Conservation (phyloP, 2,329 filamentous ascomycete genomes). For the Periconia digitata region DNA sequence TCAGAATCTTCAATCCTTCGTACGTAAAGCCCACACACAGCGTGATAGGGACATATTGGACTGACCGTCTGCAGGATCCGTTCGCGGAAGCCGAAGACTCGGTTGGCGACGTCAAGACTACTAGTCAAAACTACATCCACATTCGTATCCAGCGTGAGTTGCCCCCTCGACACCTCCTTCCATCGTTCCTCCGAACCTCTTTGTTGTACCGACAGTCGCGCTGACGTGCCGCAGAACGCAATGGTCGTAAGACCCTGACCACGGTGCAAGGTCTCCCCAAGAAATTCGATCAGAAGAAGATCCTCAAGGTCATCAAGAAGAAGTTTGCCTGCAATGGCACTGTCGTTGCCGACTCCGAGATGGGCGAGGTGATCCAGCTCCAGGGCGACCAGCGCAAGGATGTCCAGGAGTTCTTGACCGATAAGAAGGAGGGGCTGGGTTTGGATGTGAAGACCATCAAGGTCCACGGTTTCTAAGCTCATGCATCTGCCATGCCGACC, state of each 20-base stretch:
- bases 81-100: slow-evolving; percentile 99
- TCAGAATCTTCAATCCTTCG: slow-evolving; percentile 49
- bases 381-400: slow-evolving; percentile 99
- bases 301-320: slow-evolving; percentile 99
- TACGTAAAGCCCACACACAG: not conserved
- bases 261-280: slow-evolving; percentile 98
- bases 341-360: slow-evolving; percentile 92
- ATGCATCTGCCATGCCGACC: slow-evolving; percentile 3
- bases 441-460: slow-evolving; percentile 97
- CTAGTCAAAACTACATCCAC: slow-evolving; percentile 97
- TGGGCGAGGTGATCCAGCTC: slow-evolving; percentile 99
- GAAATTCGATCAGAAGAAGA: slow-evolving; percentile 99
- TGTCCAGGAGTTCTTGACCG: slow-evolving; percentile 94
- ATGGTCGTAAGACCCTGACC: slow-evolving; percentile 99
- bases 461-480: slow-evolving; percentile 54
- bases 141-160: slow-evolving; percentile 95
- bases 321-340: slow-evolving; percentile 99
- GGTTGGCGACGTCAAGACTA: slow-evolving; percentile 83
- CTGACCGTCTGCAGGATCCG: slow-evolving; percentile 65
- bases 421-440: slow-evolving; percentile 92
- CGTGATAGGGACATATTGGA: not conserved
- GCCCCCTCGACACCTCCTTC: not conserved
- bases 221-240: slow-evolving; percentile 76
- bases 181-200: not conserved
- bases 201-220: slow-evolving; percentile 1